These are phyloP conservation scores for Trypanosomatidae sp. DNA, from an alignment of 208 protist species.

Conservation along the genomic window DNA sequence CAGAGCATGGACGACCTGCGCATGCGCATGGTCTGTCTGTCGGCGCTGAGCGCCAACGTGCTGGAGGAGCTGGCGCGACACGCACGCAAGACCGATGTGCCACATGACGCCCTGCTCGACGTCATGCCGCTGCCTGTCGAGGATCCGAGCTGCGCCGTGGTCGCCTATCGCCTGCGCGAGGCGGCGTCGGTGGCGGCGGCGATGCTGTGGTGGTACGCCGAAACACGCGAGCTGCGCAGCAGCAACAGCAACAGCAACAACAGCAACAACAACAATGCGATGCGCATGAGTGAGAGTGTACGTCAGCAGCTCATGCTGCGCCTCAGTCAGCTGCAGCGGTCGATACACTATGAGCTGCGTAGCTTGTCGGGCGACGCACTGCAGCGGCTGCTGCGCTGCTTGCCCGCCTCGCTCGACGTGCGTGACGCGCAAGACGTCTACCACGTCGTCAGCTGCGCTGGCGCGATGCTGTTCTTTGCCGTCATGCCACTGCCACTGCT, in stretches of 20 bases:
- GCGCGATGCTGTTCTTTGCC: conserved; percentile 36
- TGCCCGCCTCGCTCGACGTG: conserved; percentile 8
- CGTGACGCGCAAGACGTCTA: conserved; percentile 27
- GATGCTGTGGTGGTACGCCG: conserved; percentile 23
- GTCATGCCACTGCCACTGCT: conserved; percentile 16
- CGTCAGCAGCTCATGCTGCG: conserved; percentile 8
- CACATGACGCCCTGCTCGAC: background rate
- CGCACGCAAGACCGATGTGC: conserved; percentile 2
- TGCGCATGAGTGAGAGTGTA: background rate
- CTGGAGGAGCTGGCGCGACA: conserved; percentile 8
- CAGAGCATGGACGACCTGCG: background rate
- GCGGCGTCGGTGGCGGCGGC: conserved; percentile 20
- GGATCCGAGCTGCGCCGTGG: conserved; percentile 12
- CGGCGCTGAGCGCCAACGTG: conserved; percentile 12
- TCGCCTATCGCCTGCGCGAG: conserved; percentile 25
- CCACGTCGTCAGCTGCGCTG: conserved; percentile 30
- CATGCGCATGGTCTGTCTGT: conserved; percentile 10
- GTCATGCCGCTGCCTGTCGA: background rate
- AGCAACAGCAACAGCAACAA: background rate
- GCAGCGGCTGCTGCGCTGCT: conserved; percentile 16
- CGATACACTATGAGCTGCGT: conserved; percentile 29
- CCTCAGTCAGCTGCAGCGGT: conserved; percentile 18
- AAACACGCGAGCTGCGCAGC: background rate
- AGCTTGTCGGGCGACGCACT: conserved; percentile 16
- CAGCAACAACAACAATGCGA: background rate